A percentile compares a stretch with the other conserved stretches of the same genome.
These are phyloP conservation scores for Psilocybe cubensis DNA, from an alignment of 768 basidiomycete species.

Conservation along the genomic window DNA sequence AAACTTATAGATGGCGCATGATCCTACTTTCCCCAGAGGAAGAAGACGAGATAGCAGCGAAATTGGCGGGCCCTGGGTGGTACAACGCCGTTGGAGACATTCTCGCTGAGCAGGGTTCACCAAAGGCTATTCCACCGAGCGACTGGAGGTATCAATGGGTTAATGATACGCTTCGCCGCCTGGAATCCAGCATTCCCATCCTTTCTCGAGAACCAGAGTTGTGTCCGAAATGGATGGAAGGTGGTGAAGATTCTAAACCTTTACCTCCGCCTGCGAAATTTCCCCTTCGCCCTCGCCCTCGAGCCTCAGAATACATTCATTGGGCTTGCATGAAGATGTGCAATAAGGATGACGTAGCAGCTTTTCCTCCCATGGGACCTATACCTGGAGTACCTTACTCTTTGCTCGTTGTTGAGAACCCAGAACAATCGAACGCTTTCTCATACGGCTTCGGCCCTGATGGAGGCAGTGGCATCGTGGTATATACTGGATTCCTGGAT, in stretches of 20 bases:
- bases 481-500: constrained; percentile 93
- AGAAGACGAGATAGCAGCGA: constrained; percentile 85
- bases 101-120: constrained; percentile 64
- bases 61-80: constrained; percentile 87
- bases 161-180: constrained; percentile 69
- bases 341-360: constrained; percentile 34
- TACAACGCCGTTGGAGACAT: constrained; percentile 82
- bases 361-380: constrained; percentile 45
- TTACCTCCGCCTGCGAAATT: constrained; percentile 82
- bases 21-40: constrained; percentile 92
- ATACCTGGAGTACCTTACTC: constrained; percentile 88
- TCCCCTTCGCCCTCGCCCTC: constrained; percentile 83
- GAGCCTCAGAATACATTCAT: constrained; percentile 74
- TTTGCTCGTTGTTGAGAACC: constrained; percentile 85
- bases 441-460: constrained; percentile 94
- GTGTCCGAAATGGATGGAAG: constrained; percentile 58
- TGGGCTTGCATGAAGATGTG: constrained; percentile 53
- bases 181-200: constrained; percentile 76
- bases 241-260: constrained; percentile 52
- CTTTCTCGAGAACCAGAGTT: constrained; percentile 62
- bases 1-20: constrained; percentile 70
- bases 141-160: constrained; percentile 97
- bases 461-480: constrained; percentile 90
- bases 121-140: constrained; percentile 63
- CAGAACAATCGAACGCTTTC: constrained; percentile 88